Conservation (phyloP, 768 basidiomycete species). For the Kwoniella botswanensis region DNA sequence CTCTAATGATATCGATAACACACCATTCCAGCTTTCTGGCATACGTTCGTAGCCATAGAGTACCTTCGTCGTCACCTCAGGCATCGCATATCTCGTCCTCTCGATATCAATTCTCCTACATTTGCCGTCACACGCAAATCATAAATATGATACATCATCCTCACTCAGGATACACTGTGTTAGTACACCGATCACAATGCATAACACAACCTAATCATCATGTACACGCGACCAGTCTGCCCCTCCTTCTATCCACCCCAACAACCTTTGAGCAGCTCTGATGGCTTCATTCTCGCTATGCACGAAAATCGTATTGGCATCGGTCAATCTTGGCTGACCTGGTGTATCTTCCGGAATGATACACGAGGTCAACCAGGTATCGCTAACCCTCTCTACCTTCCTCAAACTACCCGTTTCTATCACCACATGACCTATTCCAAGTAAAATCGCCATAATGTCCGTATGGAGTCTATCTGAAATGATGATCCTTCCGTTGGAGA, state of each 20-base stretch:
- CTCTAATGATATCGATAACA: too few relatives aligned
- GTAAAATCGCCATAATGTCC: slow-evolving; percentile 13
- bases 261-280: slow-evolving; percentile 5
- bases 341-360: not conserved
- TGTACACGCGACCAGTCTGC: slow-evolving; percentile 6
- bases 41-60: too few relatives aligned
- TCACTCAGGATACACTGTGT: too few relatives aligned
- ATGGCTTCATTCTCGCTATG: slow-evolving; percentile 11
- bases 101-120: too few relatives aligned
- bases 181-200: not conserved
- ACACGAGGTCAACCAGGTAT: slow-evolving; percentile 12
- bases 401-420: slow-evolving; percentile 11
- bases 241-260: slow-evolving; percentile 6
- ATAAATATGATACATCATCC: too few relatives aligned
- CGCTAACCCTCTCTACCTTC: slow-evolving; percentile 17
- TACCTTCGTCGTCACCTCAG: too few relatives aligned
- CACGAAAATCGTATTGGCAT: slow-evolving; percentile 19
- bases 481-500: slow-evolving; percentile 8
- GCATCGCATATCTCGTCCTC: too few relatives aligned
- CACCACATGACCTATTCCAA: slow-evolving; percentile 14
- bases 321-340: slow-evolving; percentile 11
- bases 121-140: too few relatives aligned
- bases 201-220: not conserved
- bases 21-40: too few relatives aligned
- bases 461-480: slow-evolving; percentile 20